These are phyloP conservation scores for Striga hermonthica DNA, from an alignment of 305 asterid genomes.

Conservation along the genomic window DNA sequence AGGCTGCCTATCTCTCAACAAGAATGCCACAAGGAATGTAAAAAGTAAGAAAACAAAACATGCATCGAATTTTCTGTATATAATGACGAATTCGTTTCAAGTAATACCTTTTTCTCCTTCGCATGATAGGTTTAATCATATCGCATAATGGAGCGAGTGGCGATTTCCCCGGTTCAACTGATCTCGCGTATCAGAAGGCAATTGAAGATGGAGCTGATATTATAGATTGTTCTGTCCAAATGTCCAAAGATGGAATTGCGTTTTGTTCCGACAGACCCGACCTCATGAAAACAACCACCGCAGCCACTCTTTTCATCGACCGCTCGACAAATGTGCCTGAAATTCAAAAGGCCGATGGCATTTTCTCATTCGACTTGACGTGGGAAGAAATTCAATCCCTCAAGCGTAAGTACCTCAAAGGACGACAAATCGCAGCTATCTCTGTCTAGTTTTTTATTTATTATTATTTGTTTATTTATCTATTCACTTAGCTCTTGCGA, in stretches of 20 bases:
- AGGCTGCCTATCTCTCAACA: slow-evolving; percentile 62
- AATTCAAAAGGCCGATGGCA: slow-evolving; percentile 41
- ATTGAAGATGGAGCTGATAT: slow-evolving; percentile 83
- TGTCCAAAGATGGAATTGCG: slow-evolving; percentile 37
- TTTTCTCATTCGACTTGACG: slow-evolving; percentile 63
- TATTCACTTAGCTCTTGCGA: not conserved
- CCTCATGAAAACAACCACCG: no score
- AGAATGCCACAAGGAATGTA: slow-evolving; percentile 48
- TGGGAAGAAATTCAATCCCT: no score
- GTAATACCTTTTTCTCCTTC: slow-evolving; percentile 14
- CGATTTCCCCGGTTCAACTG: slow-evolving; percentile 76
- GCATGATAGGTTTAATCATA: slow-evolving; percentile 58
- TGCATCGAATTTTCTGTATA: not conserved
- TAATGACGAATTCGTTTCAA: not conserved
- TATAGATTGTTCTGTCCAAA: slow-evolving; percentile 83
- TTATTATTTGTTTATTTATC: no score
- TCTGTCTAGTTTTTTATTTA: not conserved
- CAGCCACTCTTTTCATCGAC: no score
- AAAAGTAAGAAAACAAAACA: slow-evolving; percentile 40
- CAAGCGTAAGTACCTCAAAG: not conserved
- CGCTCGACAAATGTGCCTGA: no score
- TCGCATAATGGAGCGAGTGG: slow-evolving; percentile 94
- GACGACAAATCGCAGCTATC: not conserved
- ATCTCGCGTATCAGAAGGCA: slow-evolving; percentile 90
- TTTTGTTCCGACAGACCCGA: no score